Evolutionary conservation across 257 asterid species (phyloP).

Genomic region (Petunia secreta): DNA sequence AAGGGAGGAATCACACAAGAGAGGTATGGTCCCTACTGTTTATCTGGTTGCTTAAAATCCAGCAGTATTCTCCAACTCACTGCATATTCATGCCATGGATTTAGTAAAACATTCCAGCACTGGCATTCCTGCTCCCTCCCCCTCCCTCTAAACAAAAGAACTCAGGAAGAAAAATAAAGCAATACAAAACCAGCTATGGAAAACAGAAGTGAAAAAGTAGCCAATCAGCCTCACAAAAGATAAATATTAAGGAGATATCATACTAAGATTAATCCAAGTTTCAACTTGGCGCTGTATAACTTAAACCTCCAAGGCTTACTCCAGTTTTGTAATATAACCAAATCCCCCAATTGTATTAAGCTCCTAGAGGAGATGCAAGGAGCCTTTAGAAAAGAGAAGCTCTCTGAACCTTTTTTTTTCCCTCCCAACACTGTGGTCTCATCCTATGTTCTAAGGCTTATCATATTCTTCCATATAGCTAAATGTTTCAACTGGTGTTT

Average conservation of each 20-base stretch:
- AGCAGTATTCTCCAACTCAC: not conserved
- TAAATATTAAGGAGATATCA: constrained; percentile 10
- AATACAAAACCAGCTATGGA: not conserved
- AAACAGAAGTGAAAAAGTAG: constrained; percentile 1
- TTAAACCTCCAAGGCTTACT: constrained; percentile 1
- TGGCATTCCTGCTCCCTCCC: not conserved
- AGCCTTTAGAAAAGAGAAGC: not conserved
- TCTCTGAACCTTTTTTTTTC: not conserved
- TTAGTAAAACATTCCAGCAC: not conserved
- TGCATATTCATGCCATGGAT: not conserved
- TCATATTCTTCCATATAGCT: not conserved
- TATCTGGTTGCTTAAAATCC: not conserved
- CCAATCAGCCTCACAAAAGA: not conserved
- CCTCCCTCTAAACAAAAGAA: constrained; percentile 2
- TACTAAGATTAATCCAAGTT: not conserved
- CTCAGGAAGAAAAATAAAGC: not conserved
- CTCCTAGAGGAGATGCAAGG: not conserved
- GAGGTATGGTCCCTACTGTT: constrained; percentile 10
- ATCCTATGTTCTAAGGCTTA: not conserved
- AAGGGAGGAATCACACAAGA: not conserved
- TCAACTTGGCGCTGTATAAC: not conserved
- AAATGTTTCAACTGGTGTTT: not conserved
- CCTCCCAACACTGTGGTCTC: not conserved
- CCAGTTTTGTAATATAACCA: constrained; percentile 17
- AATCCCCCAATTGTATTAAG: not conserved